These are phyloP conservation scores for Wickerhamomyces mucosus DNA, from an alignment of 805 yeast genomes.

Conservation along the genomic window DNA sequence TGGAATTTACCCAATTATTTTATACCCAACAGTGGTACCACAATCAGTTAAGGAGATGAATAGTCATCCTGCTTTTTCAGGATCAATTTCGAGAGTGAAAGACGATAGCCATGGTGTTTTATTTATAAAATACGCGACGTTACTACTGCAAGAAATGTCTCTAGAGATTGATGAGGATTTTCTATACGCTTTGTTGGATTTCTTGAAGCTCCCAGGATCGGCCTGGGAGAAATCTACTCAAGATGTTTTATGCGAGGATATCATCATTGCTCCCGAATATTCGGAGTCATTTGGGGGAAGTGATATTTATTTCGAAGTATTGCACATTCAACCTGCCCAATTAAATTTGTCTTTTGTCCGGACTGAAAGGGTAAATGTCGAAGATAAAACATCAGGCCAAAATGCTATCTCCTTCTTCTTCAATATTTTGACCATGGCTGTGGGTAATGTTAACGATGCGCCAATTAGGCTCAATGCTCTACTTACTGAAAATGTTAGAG, in stretches of 20 bases:
- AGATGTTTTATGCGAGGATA: slow-evolving; percentile 52
- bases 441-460: slow-evolving; percentile 95
- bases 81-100: slow-evolving; percentile 71
- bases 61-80: slow-evolving; percentile 85
- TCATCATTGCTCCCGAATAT: slow-evolving; percentile 65
- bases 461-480: slow-evolving; percentile 85
- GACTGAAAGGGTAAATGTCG: slow-evolving; percentile 66
- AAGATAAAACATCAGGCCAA: slow-evolving; percentile 50
- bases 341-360: slow-evolving; percentile 85
- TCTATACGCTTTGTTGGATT: slow-evolving; percentile 70
- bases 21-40: slow-evolving; percentile 87
- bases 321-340: slow-evolving; percentile 87
- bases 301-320: slow-evolving; percentile 85
- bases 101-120: slow-evolving; percentile 88
- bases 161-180: slow-evolving; percentile 93
- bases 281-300: slow-evolving; percentile 40
- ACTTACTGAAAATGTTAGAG: slow-evolving; percentile 80
- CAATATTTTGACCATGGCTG: slow-evolving; percentile 89
- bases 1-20: slow-evolving; percentile 74
- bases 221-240: slow-evolving; percentile 47
- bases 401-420: slow-evolving; percentile 67
- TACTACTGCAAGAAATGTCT: slow-evolving; percentile 82
- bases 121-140: slow-evolving; percentile 85
- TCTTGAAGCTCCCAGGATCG: slow-evolving; percentile 74
- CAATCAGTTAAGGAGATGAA: slow-evolving; percentile 76